Evolutionary conservation across 495 filamentous ascomycete genomes (phyloP).

Genomic region (Daldinia decipiens): DNA sequence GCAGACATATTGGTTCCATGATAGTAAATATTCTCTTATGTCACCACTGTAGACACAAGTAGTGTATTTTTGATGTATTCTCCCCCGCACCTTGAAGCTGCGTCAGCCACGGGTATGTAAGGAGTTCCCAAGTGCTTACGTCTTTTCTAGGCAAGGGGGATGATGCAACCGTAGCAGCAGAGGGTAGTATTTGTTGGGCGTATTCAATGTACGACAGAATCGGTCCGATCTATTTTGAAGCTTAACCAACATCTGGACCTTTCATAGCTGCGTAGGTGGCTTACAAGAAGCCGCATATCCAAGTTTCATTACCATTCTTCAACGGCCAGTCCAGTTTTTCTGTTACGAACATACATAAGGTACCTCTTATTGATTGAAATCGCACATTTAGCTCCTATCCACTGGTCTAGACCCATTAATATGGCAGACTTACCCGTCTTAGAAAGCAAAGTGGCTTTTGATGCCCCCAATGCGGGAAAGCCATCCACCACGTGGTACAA

Average conservation of each 20-base stretch:
- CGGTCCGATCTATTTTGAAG: slow-evolving; percentile 8
- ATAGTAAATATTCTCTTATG: background rate
- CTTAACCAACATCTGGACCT: background rate
- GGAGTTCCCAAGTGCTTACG: slow-evolving; percentile 4
- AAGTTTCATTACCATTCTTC: background rate
- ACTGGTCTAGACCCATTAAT: slow-evolving; percentile 4
- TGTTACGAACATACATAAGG: background rate
- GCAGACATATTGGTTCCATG: background rate
- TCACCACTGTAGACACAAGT: background rate
- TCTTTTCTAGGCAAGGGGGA: slow-evolving; percentile 1
- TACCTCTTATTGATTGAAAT: background rate
- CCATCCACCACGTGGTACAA: slow-evolving; percentile 60
- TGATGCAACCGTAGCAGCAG: slow-evolving; percentile 1
- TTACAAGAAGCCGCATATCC: slow-evolving; percentile 12
- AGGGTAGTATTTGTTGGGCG: background rate
- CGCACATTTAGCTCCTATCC: background rate
- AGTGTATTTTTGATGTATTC: background rate
- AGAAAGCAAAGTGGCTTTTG: slow-evolving; percentile 49
- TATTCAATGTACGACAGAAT: background rate
- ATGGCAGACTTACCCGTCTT: slow-evolving; percentile 26
- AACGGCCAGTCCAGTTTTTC: slow-evolving; percentile 5
- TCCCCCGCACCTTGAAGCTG: slow-evolving; percentile 6
- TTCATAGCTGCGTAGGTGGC: background rate
- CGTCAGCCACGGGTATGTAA: slow-evolving; percentile 3
- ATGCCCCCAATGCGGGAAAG: slow-evolving; percentile 50